Base-by-base conservation (phyloP, 805 yeast genomes). In the Nakazawaea molendinolei region DNA sequence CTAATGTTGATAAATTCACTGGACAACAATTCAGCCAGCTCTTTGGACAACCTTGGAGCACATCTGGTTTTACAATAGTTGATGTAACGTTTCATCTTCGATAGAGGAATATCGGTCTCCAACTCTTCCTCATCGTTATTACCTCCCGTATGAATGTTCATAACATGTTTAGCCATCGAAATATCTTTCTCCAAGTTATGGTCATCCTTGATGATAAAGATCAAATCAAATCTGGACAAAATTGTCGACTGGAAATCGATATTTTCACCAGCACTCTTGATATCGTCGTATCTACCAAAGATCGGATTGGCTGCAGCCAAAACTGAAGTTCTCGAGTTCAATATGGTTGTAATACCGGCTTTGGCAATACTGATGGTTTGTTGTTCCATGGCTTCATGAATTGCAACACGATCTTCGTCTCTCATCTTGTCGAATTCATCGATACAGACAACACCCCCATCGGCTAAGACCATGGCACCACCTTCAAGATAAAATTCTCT, bases 381-480 rank as follows among this genome's bases (percentile, higher is more conserved):
- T 61, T 92, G 99, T 65, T 92, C 99, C 99, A 92, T 92, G 9
- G 98, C 98, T 67, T 92, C 99, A 60, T 92, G 99, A 47, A 92
- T 92, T 0, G 98, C 97, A 25, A 92, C 97, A 55, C 99, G 74
- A 60, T 92, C 98, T 56, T 92, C 97, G 53, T 92, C 99, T 56
- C 97, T 73, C 99, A 92, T 92, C 67, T 92, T 92, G 60, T 92
- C 99, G 55, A 92, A 92, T 70, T 92, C 99, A 67, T 92, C 99
- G 53, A 92, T 92, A 71, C 97, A 92, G 32, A 90, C 97, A 34
- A 92, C 97, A 46, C 99, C 99, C 26, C 97, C 97, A 63, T 92
- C 98, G 0, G 99, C 98, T 34, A 92, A 67, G n/a, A 92, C 98
- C 97, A 92, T 89, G 7, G 99, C 99, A 61, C 99, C 99, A 42